Base-by-base conservation (phyloP, 768 basidiomycete species). In the Boletellus ananiceps region DNA sequence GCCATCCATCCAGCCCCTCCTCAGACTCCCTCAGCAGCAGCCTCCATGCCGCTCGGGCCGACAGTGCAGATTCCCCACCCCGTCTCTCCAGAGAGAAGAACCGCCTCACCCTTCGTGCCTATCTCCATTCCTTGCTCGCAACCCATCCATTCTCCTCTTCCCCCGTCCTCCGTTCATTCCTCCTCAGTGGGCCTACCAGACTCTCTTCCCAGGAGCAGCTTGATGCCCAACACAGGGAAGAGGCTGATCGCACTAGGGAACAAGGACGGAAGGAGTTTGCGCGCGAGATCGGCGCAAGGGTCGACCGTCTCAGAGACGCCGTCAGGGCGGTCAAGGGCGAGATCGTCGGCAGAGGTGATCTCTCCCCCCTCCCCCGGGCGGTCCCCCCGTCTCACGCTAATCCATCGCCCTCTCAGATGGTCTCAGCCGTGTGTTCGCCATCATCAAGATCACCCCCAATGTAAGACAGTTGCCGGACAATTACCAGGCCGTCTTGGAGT, bases 21-120 rank as follows among this genome's bases (percentile, higher is more conserved):
- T 25, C 23, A 7, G 23, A 25, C 23, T 25, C 23, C 23, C 6
- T 25, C 6, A 25, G 23, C 23, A 25, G 4, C 23, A 25, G 23
- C 23, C 4, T 25, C 23, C 23, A 23, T 23, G 5, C 23, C 4
- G 4, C 35, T 35, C 49, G 32, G 19, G 12, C 49, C 8, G 19
- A 50, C 7, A 19, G 25, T 14, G 40, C 15, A 3, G 40, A 25
- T 23, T 9, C n/a, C 11, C 42, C 37, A 8, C 49, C 59, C 16
- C 81, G 82, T 31, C 75, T 95, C 18, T 75, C 91, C 1, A 76
- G 96, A 21, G 96, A 99, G 67, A 95, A 93, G 77, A 99, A 99
- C 60, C 76, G 96, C 13, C 74, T 99, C 4, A 98, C 96, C 0
- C 80, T 99, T 15, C 83, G 96, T 16, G 84, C 93, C 0, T 98